phyloP scores from a whole-genome alignment of 2,329 filamentous ascomycete species.

The Mycogone perniciosa region DNA sequence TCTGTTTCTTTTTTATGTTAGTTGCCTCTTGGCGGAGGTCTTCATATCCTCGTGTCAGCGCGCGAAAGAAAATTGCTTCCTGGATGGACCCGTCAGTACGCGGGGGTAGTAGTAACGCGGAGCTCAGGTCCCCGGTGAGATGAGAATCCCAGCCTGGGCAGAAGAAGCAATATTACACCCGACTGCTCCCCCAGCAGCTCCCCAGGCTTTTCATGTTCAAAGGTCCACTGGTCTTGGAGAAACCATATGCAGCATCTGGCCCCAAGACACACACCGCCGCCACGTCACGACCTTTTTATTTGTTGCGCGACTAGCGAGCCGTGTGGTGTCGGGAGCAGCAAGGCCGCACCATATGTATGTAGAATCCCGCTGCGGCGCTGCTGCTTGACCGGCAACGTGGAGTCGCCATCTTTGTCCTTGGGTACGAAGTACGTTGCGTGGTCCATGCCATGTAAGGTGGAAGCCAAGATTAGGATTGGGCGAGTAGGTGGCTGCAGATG shows the following conservation, averaged over 20 bases:
- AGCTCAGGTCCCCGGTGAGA: neutral
- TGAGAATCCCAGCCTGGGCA: neutral
- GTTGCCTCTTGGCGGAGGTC: neutral
- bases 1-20: neutral
- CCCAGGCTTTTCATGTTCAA: neutral
- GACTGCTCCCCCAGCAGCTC: no score
- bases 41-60: slow-evolving; percentile 1
- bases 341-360: slow-evolving; percentile 1
- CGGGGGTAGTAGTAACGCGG: neutral
- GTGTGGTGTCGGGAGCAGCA: slow-evolving; percentile 1
- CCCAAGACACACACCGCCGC: slow-evolving; percentile 11
- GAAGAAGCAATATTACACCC: slow-evolving; percentile 2
- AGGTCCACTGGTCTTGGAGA: slow-evolving; percentile 1
- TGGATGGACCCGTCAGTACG: neutral
- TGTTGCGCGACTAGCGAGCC: neutral
- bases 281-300: slow-evolving; percentile 11
- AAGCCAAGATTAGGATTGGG: neutral
- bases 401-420: neutral
- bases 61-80: neutral
- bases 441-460: neutral
- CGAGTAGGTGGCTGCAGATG: slow-evolving; percentile 1
- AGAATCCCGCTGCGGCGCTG: neutral
- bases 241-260: slow-evolving; percentile 5
- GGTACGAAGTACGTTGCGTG: neutral
- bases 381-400: slow-evolving; percentile 7